Percentiles rank a stretch among this genome's conserved stretches.
Conservation (phyloP, 352 stramenopile species). For the Phytophthora megakarya region DNA sequence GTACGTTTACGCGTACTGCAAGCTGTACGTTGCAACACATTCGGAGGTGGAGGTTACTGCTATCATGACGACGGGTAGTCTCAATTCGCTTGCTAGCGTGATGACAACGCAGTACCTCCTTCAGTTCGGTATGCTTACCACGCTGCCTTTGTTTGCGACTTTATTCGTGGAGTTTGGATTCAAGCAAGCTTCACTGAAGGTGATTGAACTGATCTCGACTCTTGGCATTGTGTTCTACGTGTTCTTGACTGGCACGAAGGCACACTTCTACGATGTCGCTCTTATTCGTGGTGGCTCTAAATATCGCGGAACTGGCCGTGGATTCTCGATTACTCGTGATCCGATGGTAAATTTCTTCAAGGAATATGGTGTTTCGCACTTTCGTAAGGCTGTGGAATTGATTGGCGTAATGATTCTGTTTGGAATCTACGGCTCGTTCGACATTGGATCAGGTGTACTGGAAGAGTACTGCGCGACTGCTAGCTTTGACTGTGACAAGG, state of each 20-base stretch:
- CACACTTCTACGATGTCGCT: slow-evolving; percentile 87
- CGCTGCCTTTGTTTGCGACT: slow-evolving; percentile 77
- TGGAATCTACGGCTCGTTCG: slow-evolving; percentile 77
- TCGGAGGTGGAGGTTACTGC: slow-evolving; percentile 60
- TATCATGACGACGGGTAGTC: slow-evolving; percentile 62
- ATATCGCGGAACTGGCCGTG: slow-evolving; percentile 85
- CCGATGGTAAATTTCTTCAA: slow-evolving; percentile 91
- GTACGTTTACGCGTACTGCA: slow-evolving; percentile 87
- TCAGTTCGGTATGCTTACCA: slow-evolving; percentile 87
- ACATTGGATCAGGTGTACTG: slow-evolving; percentile 55
- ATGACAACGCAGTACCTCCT: slow-evolving; percentile 89
- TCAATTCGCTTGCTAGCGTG: slow-evolving; percentile 72
- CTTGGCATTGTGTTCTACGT: slow-evolving; percentile 89
- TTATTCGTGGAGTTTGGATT: slow-evolving; percentile 83
- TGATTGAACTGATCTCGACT: slow-evolving; percentile 78
- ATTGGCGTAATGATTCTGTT: slow-evolving; percentile 88
- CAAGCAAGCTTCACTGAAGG: slow-evolving; percentile 72
- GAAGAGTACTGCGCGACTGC: slow-evolving; percentile 57
- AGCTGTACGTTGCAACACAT: slow-evolving; percentile 82
- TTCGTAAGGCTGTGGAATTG: slow-evolving; percentile 87
- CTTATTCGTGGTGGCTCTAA: slow-evolving; percentile 85
- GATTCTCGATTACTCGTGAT: slow-evolving; percentile 86
- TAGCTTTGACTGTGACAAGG: slow-evolving; percentile 54
- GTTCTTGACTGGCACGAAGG: slow-evolving; percentile 87
- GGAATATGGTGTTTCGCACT: slow-evolving; percentile 87